Evolutionary conservation across 768 basidiomycete species (phyloP), one percentile per base, ranked within the genome.

Genomic region (Podaxis rugospora): DNA sequence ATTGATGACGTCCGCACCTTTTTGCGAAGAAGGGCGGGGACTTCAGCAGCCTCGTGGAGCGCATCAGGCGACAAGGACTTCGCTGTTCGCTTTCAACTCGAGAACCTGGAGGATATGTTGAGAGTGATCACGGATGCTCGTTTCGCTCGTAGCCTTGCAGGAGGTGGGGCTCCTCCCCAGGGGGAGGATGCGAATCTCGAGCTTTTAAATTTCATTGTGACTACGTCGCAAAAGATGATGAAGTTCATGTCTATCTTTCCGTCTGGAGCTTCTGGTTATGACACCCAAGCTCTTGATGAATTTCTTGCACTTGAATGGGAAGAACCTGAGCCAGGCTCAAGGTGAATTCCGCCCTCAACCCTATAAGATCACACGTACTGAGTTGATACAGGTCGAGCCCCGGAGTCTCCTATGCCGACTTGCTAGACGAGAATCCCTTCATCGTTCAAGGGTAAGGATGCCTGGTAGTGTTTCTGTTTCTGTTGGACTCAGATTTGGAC

Each of bases 101-200:
- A 54, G 53, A 39, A 55, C 23, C 28, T 49, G 36, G 52, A 55
- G 44, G 52, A 36, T 27, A 61, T 37, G 52, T 27, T 61, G 23
- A 35, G 44, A 27, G 52, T 53, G 16, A 49, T 61, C 32, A 54
- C 42, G 16, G 59, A 61, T 21, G 44, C 32, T n/a, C 59, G 35
- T 10, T 55, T 36, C 27, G 59, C 59, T 28, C 52, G 59, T 23
- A 27, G 3, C 7, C 23, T 61, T 7, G 44, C 46, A 14, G 47
- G 16, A 5, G 21, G 3, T 13, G 42, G 42, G n/a, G 42, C 14
- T 1, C n/a, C 16, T 44, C 18, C 14, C n/a, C 42, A 5, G 3
- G 14, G 42, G 18, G 16, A 5, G 1, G 18, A 18, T 18, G 5
- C 42, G 42, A 54, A 54, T 37, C 16, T 53, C 1, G 59, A 23